Evolutionary conservation across 805 yeast species (phyloP).

Genomic region (Saccharomyces jurei): DNA sequence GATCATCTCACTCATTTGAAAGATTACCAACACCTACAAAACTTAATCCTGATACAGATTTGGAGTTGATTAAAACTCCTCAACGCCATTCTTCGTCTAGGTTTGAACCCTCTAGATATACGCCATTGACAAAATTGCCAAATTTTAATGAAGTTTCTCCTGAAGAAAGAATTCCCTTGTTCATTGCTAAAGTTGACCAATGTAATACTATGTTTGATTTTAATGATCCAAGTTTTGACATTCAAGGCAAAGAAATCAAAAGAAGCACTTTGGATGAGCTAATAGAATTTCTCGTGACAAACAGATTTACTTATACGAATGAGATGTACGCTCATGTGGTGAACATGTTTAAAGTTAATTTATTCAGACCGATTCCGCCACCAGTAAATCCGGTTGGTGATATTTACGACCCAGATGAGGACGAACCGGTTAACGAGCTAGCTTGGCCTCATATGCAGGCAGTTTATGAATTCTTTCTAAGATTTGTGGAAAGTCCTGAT

Average conservation of each 20-base stretch:
- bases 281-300: conserved; percentile 76
- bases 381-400: conserved; percentile 97
- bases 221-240: conserved; percentile 84
- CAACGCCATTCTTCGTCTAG: conserved; percentile 89
- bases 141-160: conserved; percentile 81
- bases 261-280: conserved; percentile 80
- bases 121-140: conserved; percentile 70
- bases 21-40: conserved; percentile 53
- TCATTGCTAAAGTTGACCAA: conserved; percentile 83
- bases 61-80: conserved; percentile 78
- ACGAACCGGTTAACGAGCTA: conserved; percentile 91
- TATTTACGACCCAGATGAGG: conserved; percentile 95
- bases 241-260: conserved; percentile 88
- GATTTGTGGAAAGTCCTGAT: conserved; percentile 91
- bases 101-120: conserved; percentile 67
- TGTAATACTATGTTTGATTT: conserved; percentile 93
- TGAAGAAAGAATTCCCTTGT: conserved; percentile 63
- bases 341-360: conserved; percentile 78
- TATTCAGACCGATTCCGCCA: conserved; percentile 95
- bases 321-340: conserved; percentile 86
- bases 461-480: conserved; percentile 85
- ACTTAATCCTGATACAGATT: conserved; percentile 48
- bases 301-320: conserved; percentile 78
- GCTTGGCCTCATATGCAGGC: conserved; percentile 99
- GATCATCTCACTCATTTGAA: conserved; percentile 46